Percentiles rank a stretch among this genome's conserved stretches.
phyloP scores from a whole-genome alignment of 148 eudicot species.

The Rhododendron henanense region DNA sequence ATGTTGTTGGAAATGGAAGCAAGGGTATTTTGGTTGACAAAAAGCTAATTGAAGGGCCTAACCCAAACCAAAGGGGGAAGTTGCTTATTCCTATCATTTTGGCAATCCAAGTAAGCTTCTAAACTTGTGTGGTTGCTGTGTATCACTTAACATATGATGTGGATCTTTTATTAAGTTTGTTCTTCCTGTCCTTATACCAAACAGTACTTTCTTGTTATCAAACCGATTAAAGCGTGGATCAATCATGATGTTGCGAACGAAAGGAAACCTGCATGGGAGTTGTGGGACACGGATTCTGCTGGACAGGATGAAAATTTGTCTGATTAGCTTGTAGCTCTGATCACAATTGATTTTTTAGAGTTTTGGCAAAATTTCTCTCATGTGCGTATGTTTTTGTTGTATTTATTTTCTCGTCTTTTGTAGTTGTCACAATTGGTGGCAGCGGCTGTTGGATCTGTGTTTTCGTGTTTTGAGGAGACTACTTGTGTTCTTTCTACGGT shows the following conservation, averaged over 20 bases:
- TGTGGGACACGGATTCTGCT: slow-evolving; percentile 13
- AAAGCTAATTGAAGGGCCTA: slow-evolving; percentile 88
- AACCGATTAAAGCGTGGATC: slow-evolving; percentile 41
- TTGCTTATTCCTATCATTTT: slow-evolving; percentile 61
- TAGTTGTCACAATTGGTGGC: slow-evolving; percentile 8
- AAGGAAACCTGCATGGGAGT: slow-evolving; percentile 53
- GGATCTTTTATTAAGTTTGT: neutral
- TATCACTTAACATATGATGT: neutral
- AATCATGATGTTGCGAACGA: slow-evolving; percentile 52
- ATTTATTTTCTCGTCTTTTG: neutral
- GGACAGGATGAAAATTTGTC: neutral
- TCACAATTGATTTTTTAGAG: neutral
- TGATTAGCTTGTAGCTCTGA: slow-evolving; percentile 12
- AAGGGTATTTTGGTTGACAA: slow-evolving; percentile 65
- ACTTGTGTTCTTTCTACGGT: neutral
- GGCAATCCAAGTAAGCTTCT: slow-evolving; percentile 63
- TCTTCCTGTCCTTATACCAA: neutral
- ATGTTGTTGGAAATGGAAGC: slow-evolving; percentile 65
- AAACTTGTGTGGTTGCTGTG: neutral
- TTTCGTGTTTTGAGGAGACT: neutral
- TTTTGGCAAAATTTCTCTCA: neutral
- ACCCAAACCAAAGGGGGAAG: slow-evolving; percentile 76
- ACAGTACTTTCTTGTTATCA: slow-evolving; percentile 65
- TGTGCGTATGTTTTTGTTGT: neutral
- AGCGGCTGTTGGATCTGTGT: slow-evolving; percentile 6